A percentile compares a stretch with the other conserved stretches of the same genome.
Conservation (phyloP, 768 basidiomycete genomes). For the Mycena vitilis region DNA sequence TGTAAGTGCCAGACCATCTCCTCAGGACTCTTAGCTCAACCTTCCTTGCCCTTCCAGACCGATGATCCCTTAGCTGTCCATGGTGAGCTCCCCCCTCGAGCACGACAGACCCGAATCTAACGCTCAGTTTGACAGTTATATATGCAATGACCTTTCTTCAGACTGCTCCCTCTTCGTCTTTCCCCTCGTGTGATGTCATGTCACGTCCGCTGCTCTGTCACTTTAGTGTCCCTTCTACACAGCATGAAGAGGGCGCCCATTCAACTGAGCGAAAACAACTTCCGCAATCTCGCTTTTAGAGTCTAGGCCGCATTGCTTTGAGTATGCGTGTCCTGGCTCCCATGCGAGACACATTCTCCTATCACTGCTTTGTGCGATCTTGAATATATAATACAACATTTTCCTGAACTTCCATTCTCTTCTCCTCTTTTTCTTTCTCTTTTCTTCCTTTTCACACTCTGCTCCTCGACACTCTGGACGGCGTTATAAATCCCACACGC, state of each 20-base stretch:
- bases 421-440: neutral
- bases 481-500: constrained; percentile 76
- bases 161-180: constrained; percentile 37
- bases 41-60: constrained; percentile 45
- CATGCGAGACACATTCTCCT: constrained; percentile 58
- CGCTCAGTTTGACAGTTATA: constrained; percentile 7
- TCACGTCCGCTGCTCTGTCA: constrained; percentile 68
- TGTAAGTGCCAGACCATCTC: constrained; percentile 65
- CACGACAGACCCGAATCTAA: constrained; percentile 6
- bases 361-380: neutral
- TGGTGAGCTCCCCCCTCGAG: constrained; percentile 44
- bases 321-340: constrained; percentile 59
- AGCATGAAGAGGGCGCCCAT: constrained; percentile 81
- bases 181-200: neutral
- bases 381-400: constrained; percentile 17
- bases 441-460: constrained; percentile 16
- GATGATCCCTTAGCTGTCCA: constrained; percentile 31
- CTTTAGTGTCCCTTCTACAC: constrained; percentile 79
- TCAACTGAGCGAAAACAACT: constrained; percentile 81
- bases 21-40: constrained; percentile 12
- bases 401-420: constrained; percentile 9
- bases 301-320: constrained; percentile 42
- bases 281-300: constrained; percentile 31
- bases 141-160: constrained; percentile 20
- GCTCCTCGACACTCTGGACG: constrained; percentile 99